Conservation (phyloP, 352 stramenopile species). For the Phytopythium cucurbitacearum region DNA sequence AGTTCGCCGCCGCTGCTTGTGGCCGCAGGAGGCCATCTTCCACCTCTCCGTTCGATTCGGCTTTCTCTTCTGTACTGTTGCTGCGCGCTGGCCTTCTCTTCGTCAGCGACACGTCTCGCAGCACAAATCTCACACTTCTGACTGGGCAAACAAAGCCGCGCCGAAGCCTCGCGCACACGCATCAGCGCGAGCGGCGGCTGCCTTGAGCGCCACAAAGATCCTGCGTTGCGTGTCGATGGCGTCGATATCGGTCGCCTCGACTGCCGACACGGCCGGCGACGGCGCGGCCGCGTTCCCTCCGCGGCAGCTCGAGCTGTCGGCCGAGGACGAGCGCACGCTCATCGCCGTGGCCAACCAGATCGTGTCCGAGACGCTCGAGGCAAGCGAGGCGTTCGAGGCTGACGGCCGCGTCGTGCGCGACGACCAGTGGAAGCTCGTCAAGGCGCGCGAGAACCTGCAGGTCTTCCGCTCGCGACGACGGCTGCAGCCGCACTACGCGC, state of each 20-base stretch:
- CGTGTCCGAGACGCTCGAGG: slow-evolving; percentile 31
- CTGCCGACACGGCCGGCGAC: neutral
- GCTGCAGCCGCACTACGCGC: neutral
- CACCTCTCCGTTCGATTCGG: no score
- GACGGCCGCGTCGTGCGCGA: slow-evolving; percentile 11
- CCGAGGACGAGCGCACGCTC: neutral
- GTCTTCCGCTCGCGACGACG: slow-evolving; percentile 17
- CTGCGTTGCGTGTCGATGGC: neutral
- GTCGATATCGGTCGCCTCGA: neutral
- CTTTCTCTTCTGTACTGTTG: no score
- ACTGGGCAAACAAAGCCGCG: no score
- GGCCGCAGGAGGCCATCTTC: no score
- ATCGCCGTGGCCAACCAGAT: slow-evolving; percentile 24
- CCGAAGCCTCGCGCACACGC: no score
- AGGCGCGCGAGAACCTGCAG: slow-evolving; percentile 19
- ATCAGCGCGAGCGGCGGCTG: no score
- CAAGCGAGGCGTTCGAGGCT: slow-evolving; percentile 22
- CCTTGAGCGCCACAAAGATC: no score
- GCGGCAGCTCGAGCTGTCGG: neutral
- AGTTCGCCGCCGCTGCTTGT: no score
- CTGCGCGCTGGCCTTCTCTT: no score
- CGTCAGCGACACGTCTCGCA: no score
- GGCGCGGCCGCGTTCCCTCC: slow-evolving; percentile 10
- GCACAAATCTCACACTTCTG: no score
- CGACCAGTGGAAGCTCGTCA: slow-evolving; percentile 26